A percentile compares a stretch with the other conserved stretches of the same genome.
These are phyloP conservation scores for Stylonectria norvegica DNA, from an alignment of 2,329 filamentous ascomycete species.

Conservation along the genomic window DNA sequence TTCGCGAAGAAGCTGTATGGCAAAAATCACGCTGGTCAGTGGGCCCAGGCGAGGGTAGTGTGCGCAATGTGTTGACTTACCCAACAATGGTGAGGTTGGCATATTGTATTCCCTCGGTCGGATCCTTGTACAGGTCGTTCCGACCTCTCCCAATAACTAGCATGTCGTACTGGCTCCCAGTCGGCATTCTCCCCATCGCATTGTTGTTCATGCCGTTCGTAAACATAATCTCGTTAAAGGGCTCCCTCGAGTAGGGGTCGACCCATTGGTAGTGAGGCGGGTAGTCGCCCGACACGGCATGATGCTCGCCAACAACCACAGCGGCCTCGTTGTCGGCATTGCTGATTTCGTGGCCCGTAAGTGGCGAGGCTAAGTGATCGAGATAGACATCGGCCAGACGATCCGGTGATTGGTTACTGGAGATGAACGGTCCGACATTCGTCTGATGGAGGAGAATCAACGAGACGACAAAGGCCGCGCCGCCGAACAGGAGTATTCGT, in stretches of 20 bases:
- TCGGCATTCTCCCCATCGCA: conserved; percentile 11
- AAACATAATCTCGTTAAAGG: conserved; percentile 4
- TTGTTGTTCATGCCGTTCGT: conserved; percentile 12
- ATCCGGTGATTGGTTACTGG: too few relatives aligned
- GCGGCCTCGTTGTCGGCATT: conserved; percentile 2
- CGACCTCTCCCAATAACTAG: conserved; percentile 7
- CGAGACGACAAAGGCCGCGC: too few relatives aligned
- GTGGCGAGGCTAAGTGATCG: too few relatives aligned
- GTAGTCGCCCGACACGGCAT: conserved; percentile 5
- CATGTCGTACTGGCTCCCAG: conserved; percentile 10
- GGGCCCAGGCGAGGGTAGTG: too few relatives aligned
- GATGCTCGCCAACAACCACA: conserved; percentile 8
- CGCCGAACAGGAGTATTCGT: too few relatives aligned
- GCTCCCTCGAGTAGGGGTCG: conserved; percentile 5
- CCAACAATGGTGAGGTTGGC: conserved; percentile 10
- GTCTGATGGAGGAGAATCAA: too few relatives aligned
- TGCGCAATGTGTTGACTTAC: conserved; percentile 3
- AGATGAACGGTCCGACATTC: too few relatives aligned
- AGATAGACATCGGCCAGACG: too few relatives aligned
- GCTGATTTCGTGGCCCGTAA: too few relatives aligned
- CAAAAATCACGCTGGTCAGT: too few relatives aligned
- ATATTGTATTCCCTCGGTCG: conserved; percentile 4
- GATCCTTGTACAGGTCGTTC: conserved; percentile 5
- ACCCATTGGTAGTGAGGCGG: conserved; percentile 9
- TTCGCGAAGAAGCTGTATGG: conserved; percentile 12